These are phyloP conservation scores for Nicotiana knightiana DNA, from an alignment of 257 asterid species.

Conservation along the genomic window DNA sequence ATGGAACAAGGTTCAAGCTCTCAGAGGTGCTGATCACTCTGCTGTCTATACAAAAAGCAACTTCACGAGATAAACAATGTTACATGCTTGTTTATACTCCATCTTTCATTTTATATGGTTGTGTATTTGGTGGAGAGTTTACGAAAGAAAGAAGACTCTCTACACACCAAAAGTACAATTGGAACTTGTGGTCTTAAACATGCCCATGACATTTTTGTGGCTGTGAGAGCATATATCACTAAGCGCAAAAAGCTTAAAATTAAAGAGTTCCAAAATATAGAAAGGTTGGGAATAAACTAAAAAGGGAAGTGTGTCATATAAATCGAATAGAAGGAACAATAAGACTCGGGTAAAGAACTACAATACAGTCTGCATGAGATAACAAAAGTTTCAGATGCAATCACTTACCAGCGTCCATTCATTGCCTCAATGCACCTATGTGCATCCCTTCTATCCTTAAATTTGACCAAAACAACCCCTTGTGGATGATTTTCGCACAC, in stretches of 20 bases:
- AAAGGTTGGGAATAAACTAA: background rate
- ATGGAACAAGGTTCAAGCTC: background rate
- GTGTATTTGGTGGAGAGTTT: background rate
- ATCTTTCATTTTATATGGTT: background rate
- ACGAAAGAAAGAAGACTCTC: background rate
- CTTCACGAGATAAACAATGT: background rate
- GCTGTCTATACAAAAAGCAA: background rate
- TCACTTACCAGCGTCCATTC: slow-evolving; percentile 82
- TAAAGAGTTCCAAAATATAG: background rate
- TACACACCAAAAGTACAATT: background rate
- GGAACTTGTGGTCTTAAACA: background rate
- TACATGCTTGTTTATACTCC: background rate
- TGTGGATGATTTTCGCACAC: slow-evolving; percentile 89
- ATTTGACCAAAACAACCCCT: slow-evolving; percentile 83
- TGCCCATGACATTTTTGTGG: background rate
- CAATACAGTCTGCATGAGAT: background rate
- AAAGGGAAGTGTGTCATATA: background rate
- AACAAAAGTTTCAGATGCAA: background rate
- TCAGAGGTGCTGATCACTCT: background rate
- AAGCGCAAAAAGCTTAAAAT: background rate
- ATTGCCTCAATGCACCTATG: slow-evolving; percentile 81
- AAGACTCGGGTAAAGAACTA: background rate
- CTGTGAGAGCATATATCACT: background rate
- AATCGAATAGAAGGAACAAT: background rate
- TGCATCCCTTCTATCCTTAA: slow-evolving; percentile 72